Base-by-base conservation (phyloP, 1,139 yeast genomes). In the Geotrichum reessii region DNA sequence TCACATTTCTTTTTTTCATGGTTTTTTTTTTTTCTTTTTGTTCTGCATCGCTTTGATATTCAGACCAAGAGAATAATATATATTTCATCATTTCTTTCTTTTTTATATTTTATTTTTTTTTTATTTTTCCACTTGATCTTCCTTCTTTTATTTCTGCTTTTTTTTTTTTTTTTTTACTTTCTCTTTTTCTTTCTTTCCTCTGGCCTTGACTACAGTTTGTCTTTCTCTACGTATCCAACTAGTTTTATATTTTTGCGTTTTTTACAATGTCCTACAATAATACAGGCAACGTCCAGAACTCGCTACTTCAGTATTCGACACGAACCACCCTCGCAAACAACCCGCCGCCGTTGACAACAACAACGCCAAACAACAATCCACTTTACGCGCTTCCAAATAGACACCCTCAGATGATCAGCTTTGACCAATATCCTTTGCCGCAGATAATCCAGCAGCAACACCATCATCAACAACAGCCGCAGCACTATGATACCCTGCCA, bases 351-450 rank as follows among this genome's bases (percentile, higher is more conserved):
- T 14, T 27, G 8, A 28, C 52, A 50, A 37, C 52, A 33, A 33
- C 44, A 8, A 17, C 52, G 6, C 25, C 44, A 22, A 12, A 4
- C 52, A 31, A 6, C 14, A 57, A 49, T 50, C 56, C 63, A 12
- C 61, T 55, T 27, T n/a, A 52, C n/a, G 37, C 37, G 37, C 37
- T 31, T 11, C 37, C 37, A 9, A 31, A 31, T 31, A 31, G 37
- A 31, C 37, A 31, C 37, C 37, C 37, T 8, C 37, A 31, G 12
- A 31, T 31, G 37, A 52, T 49, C 22, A 51, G 2, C 40, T 48
- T 25, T 14, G 40, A 22, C 25, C 40, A 31, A 8, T 31, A 31
- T 31, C 37, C 37, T 31, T n/a, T 31, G 37, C 37, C 37, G 37
- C 37, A 31, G 37, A 31, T 31, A 31, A 31, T 31, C 37, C 37